Evolutionary conservation across 2,329 filamentous ascomycete species (phyloP).

Genomic region (Fusarium caatingaense): DNA sequence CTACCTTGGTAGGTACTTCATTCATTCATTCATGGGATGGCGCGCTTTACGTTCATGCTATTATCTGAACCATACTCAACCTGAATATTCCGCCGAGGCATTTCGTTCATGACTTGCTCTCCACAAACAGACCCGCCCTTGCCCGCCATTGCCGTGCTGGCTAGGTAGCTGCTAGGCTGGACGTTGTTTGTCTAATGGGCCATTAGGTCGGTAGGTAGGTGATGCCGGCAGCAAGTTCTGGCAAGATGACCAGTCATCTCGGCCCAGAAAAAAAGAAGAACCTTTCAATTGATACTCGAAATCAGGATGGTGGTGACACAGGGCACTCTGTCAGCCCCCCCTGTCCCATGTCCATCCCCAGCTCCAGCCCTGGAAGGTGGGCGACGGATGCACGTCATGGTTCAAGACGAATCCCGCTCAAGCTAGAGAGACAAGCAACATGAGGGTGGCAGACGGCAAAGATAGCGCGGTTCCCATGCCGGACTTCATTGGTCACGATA

Average conservation of each 20-base stretch:
- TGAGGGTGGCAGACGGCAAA: constrained; percentile 39
- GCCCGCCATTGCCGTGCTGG: constrained; percentile 19
- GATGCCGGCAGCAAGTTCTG: constrained; percentile 19
- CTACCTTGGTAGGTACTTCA: neutral
- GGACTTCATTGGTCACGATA: constrained; percentile 1
- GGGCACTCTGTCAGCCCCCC: constrained; percentile 24
- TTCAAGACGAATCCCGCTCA: constrained; percentile 41
- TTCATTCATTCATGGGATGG: neutral
- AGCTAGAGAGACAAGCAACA: constrained; percentile 41
- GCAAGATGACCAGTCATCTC: constrained; percentile 42
- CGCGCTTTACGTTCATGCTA: neutral
- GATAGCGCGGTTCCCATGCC: constrained; percentile 36
- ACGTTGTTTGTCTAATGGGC: neutral
- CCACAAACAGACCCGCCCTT: constrained; percentile 35
- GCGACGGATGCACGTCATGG: constrained; percentile 46
- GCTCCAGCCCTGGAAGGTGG: constrained; percentile 30
- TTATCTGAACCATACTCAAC: constrained; percentile 6
- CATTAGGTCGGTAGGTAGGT: constrained; percentile 2
- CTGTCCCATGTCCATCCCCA: neutral
- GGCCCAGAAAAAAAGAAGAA: constrained; percentile 24
- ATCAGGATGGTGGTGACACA: constrained; percentile 37
- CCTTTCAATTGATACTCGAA: constrained; percentile 36
- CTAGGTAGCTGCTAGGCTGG: neutral
- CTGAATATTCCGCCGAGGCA: constrained; percentile 21
- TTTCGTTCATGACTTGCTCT: constrained; percentile 26